Base-by-base conservation (phyloP, 805 yeast species). In the Saturnispora silvae region DNA sequence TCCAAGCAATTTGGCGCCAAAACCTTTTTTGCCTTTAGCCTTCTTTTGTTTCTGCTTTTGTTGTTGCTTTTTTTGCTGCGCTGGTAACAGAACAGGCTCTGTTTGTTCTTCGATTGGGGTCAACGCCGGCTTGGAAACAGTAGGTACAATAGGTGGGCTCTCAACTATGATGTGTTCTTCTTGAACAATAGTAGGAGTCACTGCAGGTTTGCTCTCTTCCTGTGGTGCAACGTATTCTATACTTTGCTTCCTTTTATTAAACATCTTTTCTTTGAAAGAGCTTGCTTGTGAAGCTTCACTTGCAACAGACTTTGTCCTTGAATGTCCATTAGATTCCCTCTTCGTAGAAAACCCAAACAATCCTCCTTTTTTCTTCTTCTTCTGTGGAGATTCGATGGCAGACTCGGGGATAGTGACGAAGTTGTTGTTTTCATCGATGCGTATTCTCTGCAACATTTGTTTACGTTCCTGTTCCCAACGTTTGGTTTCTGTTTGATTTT, bases 381-480 rank as follows among this genome's bases (percentile, higher is more conserved):
- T 31, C 18, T 18, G n/a, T 16, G 32, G 11, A n/a, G 23, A 14
- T 11, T 35, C 20, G 11, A 24, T 17, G 10, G 8, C 14, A 18
- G 11, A 10, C 15, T 11, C 22, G 23, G 28, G 35, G 11, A 25
- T 30, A 4, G 35, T n/a, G n/a, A 32, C 35, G 24, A 32, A 35
- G 3, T 29, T 23, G 14, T 18, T 24, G 18, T 29, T 35, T 25
- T 35, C 19, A 35, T 29, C 28, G 13, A 35, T 6, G 15, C 33
- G 18, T 19, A n/a, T n/a, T n/a, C n/a, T n/a, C n/a, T n/a, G n/a
- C n/a, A n/a, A n/a, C n/a, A n/a, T 31, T 4, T 43, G 42, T 28
- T 45, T 45, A 15, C 61, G 40, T 31, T 56, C 53, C 19, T 47
- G 45, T 25, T 45, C 42, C 48, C 54, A 33, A 31, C 42, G 35